Conservation (phyloP, 176 grass and related monocot species). For the Saccharum spontaneum region DNA sequence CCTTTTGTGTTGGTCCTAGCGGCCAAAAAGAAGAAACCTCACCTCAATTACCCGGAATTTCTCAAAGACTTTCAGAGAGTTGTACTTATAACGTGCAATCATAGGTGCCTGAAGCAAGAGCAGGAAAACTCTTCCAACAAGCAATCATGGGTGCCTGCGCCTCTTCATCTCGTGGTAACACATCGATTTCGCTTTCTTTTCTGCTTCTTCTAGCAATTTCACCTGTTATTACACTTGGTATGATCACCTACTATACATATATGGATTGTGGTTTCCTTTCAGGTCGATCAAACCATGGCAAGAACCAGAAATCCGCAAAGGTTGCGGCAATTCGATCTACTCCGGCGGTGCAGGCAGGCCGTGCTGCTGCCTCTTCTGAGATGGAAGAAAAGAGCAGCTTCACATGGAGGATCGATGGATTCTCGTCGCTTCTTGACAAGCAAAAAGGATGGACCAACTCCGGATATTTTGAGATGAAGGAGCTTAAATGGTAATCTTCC, state of each 20-base stretch:
- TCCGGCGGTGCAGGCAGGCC: background rate
- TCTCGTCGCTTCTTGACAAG: slow-evolving; percentile 25
- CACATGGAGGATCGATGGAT: slow-evolving; percentile 22
- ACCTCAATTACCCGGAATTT: slow-evolving; percentile 8
- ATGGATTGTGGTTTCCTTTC: background rate
- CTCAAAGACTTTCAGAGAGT: too few relatives aligned
- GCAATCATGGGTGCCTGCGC: slow-evolving; percentile 19
- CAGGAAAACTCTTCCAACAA: background rate
- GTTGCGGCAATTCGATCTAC: background rate
- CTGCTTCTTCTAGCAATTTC: background rate
- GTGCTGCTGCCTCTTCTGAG: background rate
- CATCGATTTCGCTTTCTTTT: background rate
- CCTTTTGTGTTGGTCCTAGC: background rate
- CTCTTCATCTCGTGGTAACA: slow-evolving; percentile 1
- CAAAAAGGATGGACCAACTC: slow-evolving; percentile 26
- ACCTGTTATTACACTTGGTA: background rate
- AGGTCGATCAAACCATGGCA: slow-evolving; percentile 1
- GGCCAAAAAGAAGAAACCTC: background rate
- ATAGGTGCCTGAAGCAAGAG: background rate
- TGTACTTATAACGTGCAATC: background rate
- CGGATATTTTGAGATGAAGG: background rate
- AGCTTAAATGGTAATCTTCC: slow-evolving; percentile 3
- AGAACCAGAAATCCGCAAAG: slow-evolving; percentile 16
- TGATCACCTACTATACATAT: background rate
- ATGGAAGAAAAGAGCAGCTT: slow-evolving; percentile 9